Conservation (phyloP, 192 early-diverging fungal genomes). For the Mortierella alpina region DNA sequence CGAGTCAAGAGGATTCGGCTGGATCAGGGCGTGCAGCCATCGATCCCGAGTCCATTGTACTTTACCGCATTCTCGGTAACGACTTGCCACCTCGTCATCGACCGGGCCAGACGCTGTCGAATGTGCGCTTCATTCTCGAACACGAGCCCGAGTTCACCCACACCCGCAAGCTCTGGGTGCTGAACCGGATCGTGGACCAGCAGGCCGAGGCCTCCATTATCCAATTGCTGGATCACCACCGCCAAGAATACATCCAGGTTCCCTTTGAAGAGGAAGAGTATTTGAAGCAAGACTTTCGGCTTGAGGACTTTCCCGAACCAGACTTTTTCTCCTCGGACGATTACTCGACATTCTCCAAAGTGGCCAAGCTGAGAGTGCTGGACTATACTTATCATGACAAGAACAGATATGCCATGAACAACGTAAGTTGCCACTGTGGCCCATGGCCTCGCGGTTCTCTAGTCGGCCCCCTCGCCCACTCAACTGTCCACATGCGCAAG, state of each 20-base stretch:
- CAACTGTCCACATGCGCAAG: too few relatives aligned
- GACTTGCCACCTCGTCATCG: slow-evolving; percentile 73
- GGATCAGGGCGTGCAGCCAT: neutral
- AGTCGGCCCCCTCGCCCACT: too few relatives aligned
- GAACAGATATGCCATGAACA: slow-evolving; percentile 76
- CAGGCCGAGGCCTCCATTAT: slow-evolving; percentile 67
- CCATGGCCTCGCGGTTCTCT: too few relatives aligned
- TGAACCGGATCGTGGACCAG: slow-evolving; percentile 70
- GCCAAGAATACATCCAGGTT: slow-evolving; percentile 66
- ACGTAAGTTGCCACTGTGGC: slow-evolving; percentile 59
- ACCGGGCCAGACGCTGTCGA: slow-evolving; percentile 68
- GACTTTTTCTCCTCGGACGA: slow-evolving; percentile 74
- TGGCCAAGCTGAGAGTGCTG: slow-evolving; percentile 65
- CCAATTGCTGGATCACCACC: slow-evolving; percentile 58
- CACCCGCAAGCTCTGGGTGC: slow-evolving; percentile 67
- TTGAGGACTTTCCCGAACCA: slow-evolving; percentile 71
- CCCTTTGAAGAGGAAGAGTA: slow-evolving; percentile 68
- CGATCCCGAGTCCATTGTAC: slow-evolving; percentile 52
- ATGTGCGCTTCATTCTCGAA: slow-evolving; percentile 68
- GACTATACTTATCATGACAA: slow-evolving; percentile 75
- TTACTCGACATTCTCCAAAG: slow-evolving; percentile 66
- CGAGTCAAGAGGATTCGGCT: neutral
- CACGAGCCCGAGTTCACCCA: slow-evolving; percentile 67
- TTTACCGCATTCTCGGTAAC: slow-evolving; percentile 71
- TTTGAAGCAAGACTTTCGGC: slow-evolving; percentile 63